phyloP scores from a whole-genome alignment of 257 asterid species.

The Nicotiana tabacum region DNA sequence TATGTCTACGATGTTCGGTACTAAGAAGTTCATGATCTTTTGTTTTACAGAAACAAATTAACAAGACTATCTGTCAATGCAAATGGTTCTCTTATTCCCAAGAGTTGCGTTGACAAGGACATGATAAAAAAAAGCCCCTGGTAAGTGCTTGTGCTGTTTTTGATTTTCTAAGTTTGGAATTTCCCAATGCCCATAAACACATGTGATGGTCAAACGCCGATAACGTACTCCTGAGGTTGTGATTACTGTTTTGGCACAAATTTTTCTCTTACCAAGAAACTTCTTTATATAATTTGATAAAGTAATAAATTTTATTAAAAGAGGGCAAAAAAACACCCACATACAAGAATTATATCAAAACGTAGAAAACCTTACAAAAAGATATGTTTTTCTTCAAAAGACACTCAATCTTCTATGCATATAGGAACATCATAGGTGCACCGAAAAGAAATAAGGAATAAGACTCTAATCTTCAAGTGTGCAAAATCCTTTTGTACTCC shows the following conservation, averaged over 20 bases:
- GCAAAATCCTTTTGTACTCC: too few relatives aligned
- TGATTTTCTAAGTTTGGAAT: background rate
- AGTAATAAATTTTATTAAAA: background rate
- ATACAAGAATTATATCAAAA: too few relatives aligned
- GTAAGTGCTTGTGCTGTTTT: slow-evolving; percentile 31
- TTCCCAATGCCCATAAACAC: background rate
- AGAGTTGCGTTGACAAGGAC: slow-evolving; percentile 62
- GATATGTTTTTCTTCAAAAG: too few relatives aligned
- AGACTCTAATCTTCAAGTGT: too few relatives aligned
- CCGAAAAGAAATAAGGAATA: too few relatives aligned
- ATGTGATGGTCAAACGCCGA: background rate
- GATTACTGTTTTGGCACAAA: background rate
- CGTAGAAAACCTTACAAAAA: too few relatives aligned
- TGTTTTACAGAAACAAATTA: slow-evolving; percentile 57
- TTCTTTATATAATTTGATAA: background rate
- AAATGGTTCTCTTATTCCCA: slow-evolving; percentile 75
- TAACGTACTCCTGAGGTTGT: background rate
- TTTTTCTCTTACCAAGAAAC: background rate
- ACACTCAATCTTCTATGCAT: too few relatives aligned
- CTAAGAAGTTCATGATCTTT: slow-evolving; percentile 5
- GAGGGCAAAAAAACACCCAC: too few relatives aligned
- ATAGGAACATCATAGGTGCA: too few relatives aligned
- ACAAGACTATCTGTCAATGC: slow-evolving; percentile 85
- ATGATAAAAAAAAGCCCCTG: slow-evolving; percentile 72
- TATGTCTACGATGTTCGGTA: background rate